Evolutionary conservation across 2,329 filamentous ascomycete genomes (phyloP).

Genomic region (Aspergillus quadrilineatus): DNA sequence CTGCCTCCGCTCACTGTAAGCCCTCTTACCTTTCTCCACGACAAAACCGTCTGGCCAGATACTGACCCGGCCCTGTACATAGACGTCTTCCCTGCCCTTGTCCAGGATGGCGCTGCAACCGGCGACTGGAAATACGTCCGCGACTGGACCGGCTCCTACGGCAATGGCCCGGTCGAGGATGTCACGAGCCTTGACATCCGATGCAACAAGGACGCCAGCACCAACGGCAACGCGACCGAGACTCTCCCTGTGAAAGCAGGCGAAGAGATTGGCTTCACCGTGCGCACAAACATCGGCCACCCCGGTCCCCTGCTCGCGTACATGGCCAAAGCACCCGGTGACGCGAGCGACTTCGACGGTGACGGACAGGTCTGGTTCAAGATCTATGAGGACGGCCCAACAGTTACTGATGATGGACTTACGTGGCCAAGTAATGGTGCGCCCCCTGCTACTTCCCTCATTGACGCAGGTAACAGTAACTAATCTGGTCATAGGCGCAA

Average conservation of each 20-base stretch:
- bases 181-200: slow-evolving; percentile 9
- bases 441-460: not conserved
- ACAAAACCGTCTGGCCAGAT: not conserved
- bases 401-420: not conserved
- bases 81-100: not conserved
- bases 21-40: not conserved
- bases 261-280: slow-evolving; percentile 18
- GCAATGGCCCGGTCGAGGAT: slow-evolving; percentile 2
- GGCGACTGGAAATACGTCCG: not conserved
- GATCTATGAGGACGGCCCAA: slow-evolving; percentile 14
- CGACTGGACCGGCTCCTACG: not conserved
- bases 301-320: slow-evolving; percentile 20
- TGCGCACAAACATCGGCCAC: slow-evolving; percentile 13
- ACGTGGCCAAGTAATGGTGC: not conserved
- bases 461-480: slow-evolving; percentile 30
- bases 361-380: slow-evolving; percentile 19
- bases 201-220: slow-evolving; percentile 12
- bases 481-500: not conserved
- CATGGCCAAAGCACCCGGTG: slow-evolving; percentile 20
- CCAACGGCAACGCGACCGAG: slow-evolving; percentile 3
- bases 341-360: slow-evolving; percentile 6
- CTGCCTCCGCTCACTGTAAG: not conserved
- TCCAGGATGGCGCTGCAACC: not conserved
- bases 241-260: slow-evolving; percentile 8
- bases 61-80: too few species aligned